Base-by-base conservation (phyloP, 2,329 filamentous ascomycete genomes). In the Colletotrichum abscissum region DNA sequence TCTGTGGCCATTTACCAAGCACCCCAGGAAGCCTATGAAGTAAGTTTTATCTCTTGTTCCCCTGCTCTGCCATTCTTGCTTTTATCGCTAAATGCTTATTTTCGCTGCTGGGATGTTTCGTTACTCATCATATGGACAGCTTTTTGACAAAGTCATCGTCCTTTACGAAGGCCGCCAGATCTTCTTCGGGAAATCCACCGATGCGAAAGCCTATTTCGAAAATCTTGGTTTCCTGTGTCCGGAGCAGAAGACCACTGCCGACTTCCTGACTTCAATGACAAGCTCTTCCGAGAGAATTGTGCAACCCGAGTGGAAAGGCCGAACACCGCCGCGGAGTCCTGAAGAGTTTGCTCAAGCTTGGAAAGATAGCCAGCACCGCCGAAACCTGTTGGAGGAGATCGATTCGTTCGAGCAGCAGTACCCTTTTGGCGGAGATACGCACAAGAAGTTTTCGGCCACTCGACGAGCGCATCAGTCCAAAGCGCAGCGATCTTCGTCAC, bases 91-190 rank as follows among this genome's bases (percentile, higher is more conserved):
- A 33, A 5, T 52, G 38, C 19, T 24, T 56, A 9, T 7, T 11
- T 16, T 4, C 38, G 1, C 57, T 9, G n/a, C 22, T 19, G 14
- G 12, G 1, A 19, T 7, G 8, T 22, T 16, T 12, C 6, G 26
- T 16, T 12, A 12, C 62, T 56, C 54, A 49, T 49, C 30, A 6
- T 49, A 14, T 28, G 22, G 19, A 30, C 30, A 77, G 75, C 79
- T 90, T 1, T 93, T 93, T 75, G 91, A 93, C 81, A 93, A 93
- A 78, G 91, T 91, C 1, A 82, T 92, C 1, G 84, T 94, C 0
- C 86, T 93, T 1, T 92, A 93, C 78, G 88, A 92, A 75, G 92
- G 92, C 5, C 88, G 88, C 68, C 90, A 92, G 76, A 90, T 92
- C 68, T 94, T 88, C 82, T 94, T 91, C 66, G 92, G 93, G 7